Conservation (phyloP, 2,329 filamentous ascomycete genomes). For the Graphilbum fragrans region DNA sequence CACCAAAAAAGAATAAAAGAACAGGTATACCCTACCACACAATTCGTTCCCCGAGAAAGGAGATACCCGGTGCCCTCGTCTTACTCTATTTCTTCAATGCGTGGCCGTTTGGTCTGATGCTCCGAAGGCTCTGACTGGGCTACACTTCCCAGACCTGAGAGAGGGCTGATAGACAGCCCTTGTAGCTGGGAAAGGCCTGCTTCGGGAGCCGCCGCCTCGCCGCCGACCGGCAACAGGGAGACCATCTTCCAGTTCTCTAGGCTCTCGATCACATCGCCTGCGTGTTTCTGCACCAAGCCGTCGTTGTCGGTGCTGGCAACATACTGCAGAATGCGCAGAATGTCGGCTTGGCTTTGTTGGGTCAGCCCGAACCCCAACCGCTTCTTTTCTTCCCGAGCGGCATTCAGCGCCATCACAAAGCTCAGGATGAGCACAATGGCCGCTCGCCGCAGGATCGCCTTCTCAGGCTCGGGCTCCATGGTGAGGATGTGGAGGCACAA, state of each 20-base stretch:
- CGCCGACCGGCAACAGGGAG: constrained; percentile 11
- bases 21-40: too few species aligned
- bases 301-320: constrained; percentile 55
- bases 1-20: too few species aligned
- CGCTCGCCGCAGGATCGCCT: constrained; percentile 53
- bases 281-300: constrained; percentile 55
- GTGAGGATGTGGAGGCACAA: constrained; percentile 49
- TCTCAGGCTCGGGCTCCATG: constrained; percentile 47
- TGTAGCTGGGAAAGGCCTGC: background rate
- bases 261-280: constrained; percentile 53
- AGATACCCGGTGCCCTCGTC: background rate
- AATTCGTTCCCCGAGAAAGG: too few species aligned
- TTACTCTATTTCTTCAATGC: constrained; percentile 12
- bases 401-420: constrained; percentile 48
- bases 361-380: constrained; percentile 41
- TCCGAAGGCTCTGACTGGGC: background rate
- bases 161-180: background rate
- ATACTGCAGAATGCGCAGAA: constrained; percentile 51
- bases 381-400: constrained; percentile 31
- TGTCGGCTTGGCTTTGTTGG: constrained; percentile 43
- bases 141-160: background rate
- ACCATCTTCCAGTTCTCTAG: constrained; percentile 47
- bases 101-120: background rate
- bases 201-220: background rate
- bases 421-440: constrained; percentile 52